Evolutionary conservation across 495 filamentous ascomycete species (phyloP), one percentile per base, ranked within the genome.

Genomic region (Hypoxylon rickii): DNA sequence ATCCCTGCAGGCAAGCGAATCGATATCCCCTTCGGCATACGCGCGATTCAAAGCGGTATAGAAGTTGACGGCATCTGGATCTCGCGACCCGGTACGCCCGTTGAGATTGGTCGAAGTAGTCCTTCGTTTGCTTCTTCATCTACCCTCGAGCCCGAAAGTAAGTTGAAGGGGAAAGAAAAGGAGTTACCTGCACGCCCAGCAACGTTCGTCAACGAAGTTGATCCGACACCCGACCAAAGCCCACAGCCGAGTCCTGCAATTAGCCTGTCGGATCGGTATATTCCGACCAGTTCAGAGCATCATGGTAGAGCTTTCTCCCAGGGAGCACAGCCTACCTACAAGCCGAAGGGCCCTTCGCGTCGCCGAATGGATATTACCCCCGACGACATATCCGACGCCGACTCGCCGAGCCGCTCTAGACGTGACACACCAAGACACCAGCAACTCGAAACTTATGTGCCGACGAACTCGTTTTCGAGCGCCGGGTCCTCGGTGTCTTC

Each of bases 11-110:
- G 71, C 63, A 74, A 67, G 67, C 69, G 66, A 63, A 77, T 83
- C 46, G 85, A 89, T 11, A 81, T 96, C 39, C 92, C 90, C 2
- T 98, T 97, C 63, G 94, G 94, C 18, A 85, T 96, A 22, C 85
- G 88, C 62, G 92, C 93, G 12, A 80, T 98, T 21, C 88, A 98
- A 65, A 89, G 82, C 56, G 92, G 92, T 10, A 78, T 96, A 17
- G 83, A 90, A 63, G 83, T 95, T 10, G 89, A 95, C 55, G 94
- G 92, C 4, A 92, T 97, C 43, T 96, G 90, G 85, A 87, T 92
- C 18, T 93, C 89, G 11, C 74, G 81, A 22, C 76, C 79, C 10
- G 83, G 79, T 26, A 88, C 86, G 7, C 83, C 84, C 8, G 20
- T 65, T 55, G 36, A 63, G 42, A 16, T 65, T 55, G 33, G 42